phyloP scores from a whole-genome alignment of 306 rosid species.

The Vigna mungo region DNA sequence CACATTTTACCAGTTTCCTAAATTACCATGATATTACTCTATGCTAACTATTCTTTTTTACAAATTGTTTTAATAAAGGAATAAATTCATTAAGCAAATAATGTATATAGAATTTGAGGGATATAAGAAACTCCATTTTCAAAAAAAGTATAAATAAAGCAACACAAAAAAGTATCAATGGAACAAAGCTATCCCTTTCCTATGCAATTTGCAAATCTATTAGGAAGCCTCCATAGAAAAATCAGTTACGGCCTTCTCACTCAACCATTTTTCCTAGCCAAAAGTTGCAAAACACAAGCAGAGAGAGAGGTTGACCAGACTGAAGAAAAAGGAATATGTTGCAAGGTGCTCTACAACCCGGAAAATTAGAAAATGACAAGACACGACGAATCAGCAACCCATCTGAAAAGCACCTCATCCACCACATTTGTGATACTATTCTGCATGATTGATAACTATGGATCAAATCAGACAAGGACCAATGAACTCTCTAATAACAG shows the following conservation, averaged over 20 bases:
- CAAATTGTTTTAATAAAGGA: background rate
- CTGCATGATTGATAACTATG: background rate
- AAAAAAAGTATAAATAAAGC: background rate
- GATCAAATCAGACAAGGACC: too few species aligned
- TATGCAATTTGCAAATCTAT: background rate
- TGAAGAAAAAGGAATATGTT: background rate
- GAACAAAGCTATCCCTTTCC: background rate
- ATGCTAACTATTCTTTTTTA: background rate
- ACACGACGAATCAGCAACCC: background rate
- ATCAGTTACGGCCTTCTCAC: background rate
- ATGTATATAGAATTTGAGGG: background rate
- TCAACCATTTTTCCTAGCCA: background rate
- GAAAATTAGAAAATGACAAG: background rate
- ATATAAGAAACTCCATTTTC: background rate
- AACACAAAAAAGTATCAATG: background rate
- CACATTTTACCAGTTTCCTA: background rate
- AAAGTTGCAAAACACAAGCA: background rate
- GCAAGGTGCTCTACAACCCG: background rate
- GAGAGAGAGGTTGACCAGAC: background rate
- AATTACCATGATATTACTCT: background rate
- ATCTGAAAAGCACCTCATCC: background rate
- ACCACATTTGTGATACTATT: background rate
- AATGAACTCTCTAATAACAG: too few species aligned
- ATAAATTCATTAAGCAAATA: background rate
- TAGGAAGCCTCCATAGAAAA: background rate